Conservation (phyloP, 768 basidiomycete species). For the Tylopilus felleus region DNA sequence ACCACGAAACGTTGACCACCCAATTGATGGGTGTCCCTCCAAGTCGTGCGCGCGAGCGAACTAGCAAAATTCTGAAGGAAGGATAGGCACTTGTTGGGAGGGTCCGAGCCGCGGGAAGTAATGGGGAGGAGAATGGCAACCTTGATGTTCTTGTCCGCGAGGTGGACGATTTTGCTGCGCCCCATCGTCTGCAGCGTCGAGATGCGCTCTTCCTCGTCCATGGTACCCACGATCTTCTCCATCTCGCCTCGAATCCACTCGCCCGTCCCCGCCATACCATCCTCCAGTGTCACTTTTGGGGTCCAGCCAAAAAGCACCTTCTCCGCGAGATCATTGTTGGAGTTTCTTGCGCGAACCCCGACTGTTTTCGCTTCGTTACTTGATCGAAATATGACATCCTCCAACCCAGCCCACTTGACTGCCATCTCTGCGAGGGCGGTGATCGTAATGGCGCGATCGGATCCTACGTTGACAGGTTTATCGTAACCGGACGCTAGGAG, state of each 20-base stretch:
- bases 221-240: slow-evolving; percentile 10
- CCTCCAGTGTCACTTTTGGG: slow-evolving; percentile 39
- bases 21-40: slow-evolving; percentile 36
- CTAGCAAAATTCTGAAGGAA: slow-evolving; percentile 41
- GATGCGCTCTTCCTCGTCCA: slow-evolving; percentile 7
- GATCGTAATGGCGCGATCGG: slow-evolving; percentile 42
- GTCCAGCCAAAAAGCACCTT: slow-evolving; percentile 38
- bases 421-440: slow-evolving; percentile 42
- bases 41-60: slow-evolving; percentile 46
- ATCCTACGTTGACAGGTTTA: slow-evolving; percentile 50
- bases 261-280: slow-evolving; percentile 46
- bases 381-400: slow-evolving; percentile 30
- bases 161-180: slow-evolving; percentile 38
- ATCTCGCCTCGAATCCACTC: slow-evolving; percentile 48
- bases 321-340: slow-evolving; percentile 42
- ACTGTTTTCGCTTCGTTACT: slow-evolving; percentile 31
- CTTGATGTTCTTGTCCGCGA: slow-evolving; percentile 32
- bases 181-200: slow-evolving; percentile 24
- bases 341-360: slow-evolving; percentile 51
- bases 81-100: slow-evolving; percentile 38
- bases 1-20: slow-evolving; percentile 34
- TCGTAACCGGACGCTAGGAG: slow-evolving; percentile 39
- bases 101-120: slow-evolving; percentile 44
- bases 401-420: slow-evolving; percentile 30
- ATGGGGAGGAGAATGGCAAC: slow-evolving; percentile 58